Base-by-base conservation (phyloP, 306 rosid genomes). In the Cucurbita ficifolia region DNA sequence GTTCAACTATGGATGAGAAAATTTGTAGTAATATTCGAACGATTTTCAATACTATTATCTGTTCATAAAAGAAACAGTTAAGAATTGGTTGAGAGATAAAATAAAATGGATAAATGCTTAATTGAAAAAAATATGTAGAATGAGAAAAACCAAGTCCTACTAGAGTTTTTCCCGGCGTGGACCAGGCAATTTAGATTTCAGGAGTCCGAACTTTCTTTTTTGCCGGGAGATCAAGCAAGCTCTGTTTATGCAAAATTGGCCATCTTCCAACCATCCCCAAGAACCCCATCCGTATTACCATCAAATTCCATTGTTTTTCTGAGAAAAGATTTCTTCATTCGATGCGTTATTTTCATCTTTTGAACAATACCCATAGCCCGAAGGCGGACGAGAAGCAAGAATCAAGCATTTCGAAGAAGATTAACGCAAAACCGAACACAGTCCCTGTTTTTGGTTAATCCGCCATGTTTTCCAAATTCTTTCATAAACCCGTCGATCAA, bases 381-480 rank as follows among this genome's bases (percentile, higher is more conserved):
- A 11, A 65, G 51, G 64, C 35, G 43, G 69, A 65, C 55, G 46
- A 55, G 77, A 48, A 16, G 21, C 72, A 67, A 67, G 10, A 45
- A 19, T 45, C 72, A 14, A 46, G 16, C 70, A 54, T 54, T 6
- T 36, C 69, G 42, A 61, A 55, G 76, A 75, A 17, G 71, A 74
- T 70, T 74, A 75, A 76, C 48, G 0, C 3, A 1, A 21, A 21
- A 18, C 52, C 17, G 2, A 67, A 11, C 18, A 2, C 70, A 21
- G 35, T 18, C 36, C 58, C 42, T 58, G 82, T 74, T 79, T 77
- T 79, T 67, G 14, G 42, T 70, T 71, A 78, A 29, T 71, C 80
- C 79, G 57, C 80, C 19, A 89, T 92, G 97, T 86, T 92, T 24
- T 76, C 95, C 60, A 84, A 81, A 81, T 49, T 89, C 24, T 85